These are phyloP conservation scores for Marsdenia floribunda DNA, from an alignment of 257 asterid genomes.

Conservation along the genomic window DNA sequence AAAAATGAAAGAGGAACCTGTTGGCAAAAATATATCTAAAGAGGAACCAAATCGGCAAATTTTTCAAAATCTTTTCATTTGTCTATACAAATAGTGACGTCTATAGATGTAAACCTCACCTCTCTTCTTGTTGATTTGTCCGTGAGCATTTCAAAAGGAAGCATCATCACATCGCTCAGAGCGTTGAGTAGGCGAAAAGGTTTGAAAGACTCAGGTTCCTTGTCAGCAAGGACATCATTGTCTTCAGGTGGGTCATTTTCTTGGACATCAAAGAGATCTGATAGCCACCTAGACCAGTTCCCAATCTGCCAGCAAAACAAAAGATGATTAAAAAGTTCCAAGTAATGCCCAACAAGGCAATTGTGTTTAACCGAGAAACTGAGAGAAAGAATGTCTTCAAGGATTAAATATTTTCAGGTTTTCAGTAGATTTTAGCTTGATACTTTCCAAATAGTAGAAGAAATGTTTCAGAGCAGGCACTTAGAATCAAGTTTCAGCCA, in stretches of 20 bases:
- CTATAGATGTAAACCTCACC: conserved; percentile 36
- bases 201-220: conserved; percentile 43
- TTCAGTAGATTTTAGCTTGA: too few relatives aligned
- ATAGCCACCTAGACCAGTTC: conserved; percentile 88
- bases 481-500: not conserved
- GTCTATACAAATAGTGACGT: not conserved
- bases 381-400: not conserved
- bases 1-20: too few relatives aligned
- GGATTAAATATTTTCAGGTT: not conserved
- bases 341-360: not conserved
- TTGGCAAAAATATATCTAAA: too few relatives aligned
- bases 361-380: not conserved
- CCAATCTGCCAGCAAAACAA: conserved; percentile 50
- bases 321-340: not conserved
- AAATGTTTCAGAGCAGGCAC: not conserved
- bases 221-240: conserved; percentile 17
- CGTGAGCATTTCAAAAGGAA: conserved; percentile 75
- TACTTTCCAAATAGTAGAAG: too few relatives aligned
- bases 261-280: conserved; percentile 69
- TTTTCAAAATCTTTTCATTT: not conserved
- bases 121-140: conserved; percentile 71
- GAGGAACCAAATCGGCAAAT: too few relatives aligned
- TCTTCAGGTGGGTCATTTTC: conserved; percentile 44
- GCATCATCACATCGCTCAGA: conserved; percentile 89
- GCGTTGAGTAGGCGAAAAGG: conserved; percentile 74